phyloP scores from a whole-genome alignment of 179 eudicot genomes.

The Carnegiea gigantea region DNA sequence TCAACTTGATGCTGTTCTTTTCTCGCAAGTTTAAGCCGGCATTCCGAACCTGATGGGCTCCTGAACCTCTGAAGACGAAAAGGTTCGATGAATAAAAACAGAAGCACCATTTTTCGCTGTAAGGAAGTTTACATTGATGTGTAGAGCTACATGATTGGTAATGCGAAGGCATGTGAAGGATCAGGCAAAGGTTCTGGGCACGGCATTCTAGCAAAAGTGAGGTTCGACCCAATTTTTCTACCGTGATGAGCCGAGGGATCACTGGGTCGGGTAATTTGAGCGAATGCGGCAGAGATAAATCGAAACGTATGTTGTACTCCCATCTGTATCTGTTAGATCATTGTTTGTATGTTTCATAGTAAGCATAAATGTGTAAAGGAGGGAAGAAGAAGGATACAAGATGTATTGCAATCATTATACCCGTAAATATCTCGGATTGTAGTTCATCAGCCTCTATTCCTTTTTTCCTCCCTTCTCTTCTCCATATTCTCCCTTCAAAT shows the following conservation, averaged over 20 bases:
- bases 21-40: not conserved
- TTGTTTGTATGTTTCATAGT: constrained; percentile 22
- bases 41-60: not conserved
- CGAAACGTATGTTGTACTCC: constrained; percentile 2
- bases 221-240: constrained; percentile 5
- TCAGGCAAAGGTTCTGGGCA: not conserved
- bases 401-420: constrained; percentile 19
- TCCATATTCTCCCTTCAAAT: not conserved
- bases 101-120: not conserved
- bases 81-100: not conserved
- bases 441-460: not conserved
- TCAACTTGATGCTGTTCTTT: not conserved
- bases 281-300: not conserved
- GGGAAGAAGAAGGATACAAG: not conserved
- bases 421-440: constrained; percentile 11
- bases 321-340: constrained; percentile 17
- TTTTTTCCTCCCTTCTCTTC: no score
- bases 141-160: not conserved
- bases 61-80: not conserved
- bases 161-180: not conserved
- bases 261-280: constrained; percentile 8
- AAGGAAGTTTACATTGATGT: not conserved
- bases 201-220: not conserved
- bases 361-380: constrained; percentile 21
- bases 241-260: constrained; percentile 2